These are phyloP conservation scores for Metarhizium robertsii DNA, from an alignment of 2,329 filamentous ascomycete species.

Conservation along the genomic window DNA sequence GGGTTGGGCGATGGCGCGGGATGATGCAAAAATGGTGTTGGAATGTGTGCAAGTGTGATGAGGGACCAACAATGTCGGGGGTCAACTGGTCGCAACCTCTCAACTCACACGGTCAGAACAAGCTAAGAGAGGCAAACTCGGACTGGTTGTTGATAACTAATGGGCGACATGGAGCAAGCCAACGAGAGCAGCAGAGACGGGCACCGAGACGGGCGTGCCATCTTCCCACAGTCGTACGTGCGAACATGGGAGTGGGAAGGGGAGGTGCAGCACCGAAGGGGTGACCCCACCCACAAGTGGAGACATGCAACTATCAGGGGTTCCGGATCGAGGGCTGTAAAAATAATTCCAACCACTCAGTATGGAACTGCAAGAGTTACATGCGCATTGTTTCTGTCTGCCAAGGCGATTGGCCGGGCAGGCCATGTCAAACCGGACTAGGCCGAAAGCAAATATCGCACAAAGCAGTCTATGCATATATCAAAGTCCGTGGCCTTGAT, in stretches of 20 bases:
- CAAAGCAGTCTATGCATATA: neutral
- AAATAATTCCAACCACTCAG: neutral
- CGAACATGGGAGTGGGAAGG: conserved; percentile 7
- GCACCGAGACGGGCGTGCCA: conserved; percentile 11
- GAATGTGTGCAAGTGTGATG: neutral
- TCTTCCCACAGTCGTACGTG: conserved; percentile 4
- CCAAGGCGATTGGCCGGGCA: neutral
- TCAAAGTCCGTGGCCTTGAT: neutral
- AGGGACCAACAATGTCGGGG: neutral
- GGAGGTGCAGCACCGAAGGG: neutral
- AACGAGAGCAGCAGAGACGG: conserved; percentile 6
- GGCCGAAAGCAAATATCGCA: neutral
- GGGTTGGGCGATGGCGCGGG: conserved; percentile 1
- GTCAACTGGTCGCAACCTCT: neutral
- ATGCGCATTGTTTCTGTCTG: neutral
- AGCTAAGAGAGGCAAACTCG: neutral
- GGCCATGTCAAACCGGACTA: conserved; percentile 6
- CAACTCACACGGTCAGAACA: neutral
- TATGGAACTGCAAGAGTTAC: neutral
- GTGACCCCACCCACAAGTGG: neutral
- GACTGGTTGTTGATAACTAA: neutral
- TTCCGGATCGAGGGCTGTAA: neutral
- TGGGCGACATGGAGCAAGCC: conserved; percentile 1
- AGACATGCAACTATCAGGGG: conserved; percentile 1
- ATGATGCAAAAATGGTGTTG: neutral